Evolutionary conservation across 257 asterid genomes (phyloP).

Genomic region (Coffea canephora): DNA sequence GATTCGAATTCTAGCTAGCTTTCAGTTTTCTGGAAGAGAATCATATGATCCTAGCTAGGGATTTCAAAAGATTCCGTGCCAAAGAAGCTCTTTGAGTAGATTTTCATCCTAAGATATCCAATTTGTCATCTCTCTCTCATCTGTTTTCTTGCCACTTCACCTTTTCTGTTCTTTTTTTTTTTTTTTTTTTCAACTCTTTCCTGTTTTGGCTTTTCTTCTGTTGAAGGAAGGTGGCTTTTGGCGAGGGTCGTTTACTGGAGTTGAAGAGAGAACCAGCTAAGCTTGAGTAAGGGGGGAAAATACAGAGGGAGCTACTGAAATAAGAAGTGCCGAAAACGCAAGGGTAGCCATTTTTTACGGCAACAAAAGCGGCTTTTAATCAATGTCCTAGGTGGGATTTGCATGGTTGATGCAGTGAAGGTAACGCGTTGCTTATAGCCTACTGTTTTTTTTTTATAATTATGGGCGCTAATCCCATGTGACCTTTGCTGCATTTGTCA

Average conservation of each 20-base stretch:
- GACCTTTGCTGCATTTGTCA: constrained; percentile 67
- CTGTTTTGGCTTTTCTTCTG: background rate
- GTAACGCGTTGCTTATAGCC: constrained; percentile 34
- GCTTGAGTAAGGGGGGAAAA: background rate
- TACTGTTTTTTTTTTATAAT: constrained; percentile 8
- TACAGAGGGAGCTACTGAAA: background rate
- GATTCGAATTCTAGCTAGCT: constrained; percentile 13
- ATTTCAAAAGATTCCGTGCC: background rate
- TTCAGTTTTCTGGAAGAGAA: constrained; percentile 40
- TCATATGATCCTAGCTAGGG: background rate
- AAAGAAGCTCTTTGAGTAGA: constrained; percentile 6
- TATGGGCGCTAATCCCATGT: constrained; percentile 64
- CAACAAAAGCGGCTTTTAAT: constrained; percentile 46
- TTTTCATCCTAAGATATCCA: background rate
- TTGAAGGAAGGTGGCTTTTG: background rate
- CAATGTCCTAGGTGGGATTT: constrained; percentile 22
- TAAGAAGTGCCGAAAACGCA: constrained; percentile 40
- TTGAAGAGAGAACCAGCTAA: background rate
- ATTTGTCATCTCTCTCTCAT: background rate
- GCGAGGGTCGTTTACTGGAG: background rate
- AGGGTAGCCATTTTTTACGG: constrained; percentile 48
- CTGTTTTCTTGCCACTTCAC: background rate
- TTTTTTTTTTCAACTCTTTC: too few species aligned
- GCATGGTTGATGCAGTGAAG: constrained; percentile 41
- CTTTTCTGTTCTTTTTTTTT: too few species aligned